These are phyloP conservation scores for Cadophora luteo-olivacea DNA, from an alignment of 2,329 filamentous ascomycete genomes.

Conservation along the genomic window DNA sequence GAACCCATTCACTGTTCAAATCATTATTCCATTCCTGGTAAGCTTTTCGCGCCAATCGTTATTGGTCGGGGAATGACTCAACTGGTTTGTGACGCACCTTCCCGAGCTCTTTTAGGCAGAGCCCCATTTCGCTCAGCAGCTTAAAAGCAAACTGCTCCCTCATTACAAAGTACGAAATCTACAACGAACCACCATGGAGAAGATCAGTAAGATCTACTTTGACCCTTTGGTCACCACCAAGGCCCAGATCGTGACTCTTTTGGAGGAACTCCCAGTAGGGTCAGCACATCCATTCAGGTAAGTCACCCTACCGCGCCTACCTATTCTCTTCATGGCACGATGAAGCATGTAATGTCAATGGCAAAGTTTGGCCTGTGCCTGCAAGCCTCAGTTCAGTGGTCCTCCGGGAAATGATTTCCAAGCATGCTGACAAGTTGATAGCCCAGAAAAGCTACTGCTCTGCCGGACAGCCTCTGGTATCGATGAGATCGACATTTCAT, in stretches of 20 bases:
- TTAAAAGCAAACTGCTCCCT: not conserved
- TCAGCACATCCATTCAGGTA: constrained; percentile 37
- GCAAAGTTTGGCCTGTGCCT: not conserved
- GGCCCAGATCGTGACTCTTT: constrained; percentile 32
- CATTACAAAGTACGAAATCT: not conserved
- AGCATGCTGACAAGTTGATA: not conserved
- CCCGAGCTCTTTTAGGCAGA: constrained; percentile 5
- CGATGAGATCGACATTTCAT: constrained; percentile 39
- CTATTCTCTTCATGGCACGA: not conserved
- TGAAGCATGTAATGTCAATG: not conserved
- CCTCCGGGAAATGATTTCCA: not conserved
- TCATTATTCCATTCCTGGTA: not conserved
- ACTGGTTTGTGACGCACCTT: constrained; percentile 1
- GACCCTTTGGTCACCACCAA: constrained; percentile 39
- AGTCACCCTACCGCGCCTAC: not conserved
- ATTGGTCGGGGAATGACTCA: constrained; percentile 2
- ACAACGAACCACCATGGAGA: constrained; percentile 27
- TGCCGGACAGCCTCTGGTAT: constrained; percentile 30
- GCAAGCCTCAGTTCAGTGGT: not conserved
- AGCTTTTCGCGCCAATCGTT: not conserved
- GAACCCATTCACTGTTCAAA: not conserved
- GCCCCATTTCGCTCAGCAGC: not conserved
- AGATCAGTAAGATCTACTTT: constrained; percentile 38
- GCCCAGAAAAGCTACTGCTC: constrained; percentile 33
- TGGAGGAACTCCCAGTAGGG: constrained; percentile 34